Percentiles rank a stretch among this genome's conserved stretches.
phyloP scores from a whole-genome alignment of 2,329 filamentous ascomycete species.

The Cordyceps farinosa region DNA sequence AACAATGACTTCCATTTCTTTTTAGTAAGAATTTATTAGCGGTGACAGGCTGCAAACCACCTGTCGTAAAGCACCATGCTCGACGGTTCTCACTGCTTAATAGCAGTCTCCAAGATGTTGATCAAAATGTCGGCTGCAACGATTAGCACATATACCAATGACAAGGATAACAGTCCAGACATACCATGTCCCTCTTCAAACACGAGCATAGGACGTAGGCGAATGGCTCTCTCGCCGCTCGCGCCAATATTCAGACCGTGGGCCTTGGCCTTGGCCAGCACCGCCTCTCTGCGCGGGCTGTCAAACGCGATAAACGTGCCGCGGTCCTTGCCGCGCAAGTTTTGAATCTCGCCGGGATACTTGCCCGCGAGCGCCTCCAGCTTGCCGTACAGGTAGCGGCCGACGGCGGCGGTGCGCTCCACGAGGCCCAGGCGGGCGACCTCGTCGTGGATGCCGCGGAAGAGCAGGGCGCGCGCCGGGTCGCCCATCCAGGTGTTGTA shows the following conservation, averaged over 20 bases:
- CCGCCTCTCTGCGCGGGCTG: conserved; percentile 72
- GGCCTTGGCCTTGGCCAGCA: conserved; percentile 54
- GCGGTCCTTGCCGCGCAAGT: conserved; percentile 81
- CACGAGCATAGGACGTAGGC: conserved; percentile 18
- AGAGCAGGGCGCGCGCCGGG: conserved; percentile 77
- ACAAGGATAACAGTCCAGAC: too few relatives aligned
- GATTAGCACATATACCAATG: background rate
- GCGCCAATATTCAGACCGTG: conserved; percentile 17
- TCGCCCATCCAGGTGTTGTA: conserved; percentile 99
- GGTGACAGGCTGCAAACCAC: background rate
- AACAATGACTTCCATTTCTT: too few relatives aligned
- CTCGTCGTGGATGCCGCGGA: conserved; percentile 81
- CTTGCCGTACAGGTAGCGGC: conserved; percentile 71
- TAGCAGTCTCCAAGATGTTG: conserved; percentile 11
- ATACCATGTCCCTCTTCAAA: conserved; percentile 19
- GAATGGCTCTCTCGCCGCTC: conserved; percentile 17
- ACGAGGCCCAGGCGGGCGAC: conserved; percentile 73
- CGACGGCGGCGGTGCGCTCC: conserved; percentile 70
- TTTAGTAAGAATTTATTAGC: too few relatives aligned
- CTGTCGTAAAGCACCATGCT: background rate
- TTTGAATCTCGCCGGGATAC: conserved; percentile 74
- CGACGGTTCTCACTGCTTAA: background rate
- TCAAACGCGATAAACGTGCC: conserved; percentile 95
- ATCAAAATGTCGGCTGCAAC: conserved; percentile 19
- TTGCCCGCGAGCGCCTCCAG: conserved; percentile 64